Percentiles rank a stretch among this genome's conserved stretches.
These are phyloP conservation scores for Corynespora cassiicola DNA, from an alignment of 2,329 filamentous ascomycete species.

Conservation along the genomic window DNA sequence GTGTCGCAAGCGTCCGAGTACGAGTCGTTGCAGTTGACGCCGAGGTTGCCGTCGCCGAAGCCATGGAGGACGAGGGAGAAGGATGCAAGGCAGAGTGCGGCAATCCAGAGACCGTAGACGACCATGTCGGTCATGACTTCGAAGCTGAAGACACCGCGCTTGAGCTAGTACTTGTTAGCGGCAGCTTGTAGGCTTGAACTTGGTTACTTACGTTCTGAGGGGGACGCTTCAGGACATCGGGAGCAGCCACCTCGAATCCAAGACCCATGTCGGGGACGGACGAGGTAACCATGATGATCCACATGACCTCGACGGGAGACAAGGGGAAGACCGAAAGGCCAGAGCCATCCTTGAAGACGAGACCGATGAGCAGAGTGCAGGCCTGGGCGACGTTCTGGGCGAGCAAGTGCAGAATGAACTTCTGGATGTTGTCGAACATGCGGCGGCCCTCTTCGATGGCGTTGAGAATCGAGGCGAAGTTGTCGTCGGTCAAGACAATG, in stretches of 20 bases:
- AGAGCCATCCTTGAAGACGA: conserved; percentile 76
- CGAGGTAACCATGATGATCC: conserved; percentile 94
- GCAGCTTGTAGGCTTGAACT: no score
- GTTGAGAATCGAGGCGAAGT: conserved; percentile 85
- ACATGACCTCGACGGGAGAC: conserved; percentile 84
- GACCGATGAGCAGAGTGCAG: conserved; percentile 78
- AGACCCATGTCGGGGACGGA: conserved; percentile 88
- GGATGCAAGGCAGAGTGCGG: conserved; percentile 39
- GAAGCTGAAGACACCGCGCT: conserved; percentile 46
- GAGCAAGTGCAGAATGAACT: conserved; percentile 79
- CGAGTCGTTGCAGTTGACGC: conserved; percentile 41
- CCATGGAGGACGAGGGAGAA: conserved; percentile 45
- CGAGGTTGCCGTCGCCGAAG: conserved; percentile 41
- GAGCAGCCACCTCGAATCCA: conserved; percentile 76
- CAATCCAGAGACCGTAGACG: conserved; percentile 47
- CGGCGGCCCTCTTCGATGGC: conserved; percentile 83
- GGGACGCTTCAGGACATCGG: conserved; percentile 80
- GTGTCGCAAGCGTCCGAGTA: conserved; percentile 40
- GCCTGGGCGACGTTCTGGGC: conserved; percentile 86
- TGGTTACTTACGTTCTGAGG: no score
- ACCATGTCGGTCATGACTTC: conserved; percentile 47
- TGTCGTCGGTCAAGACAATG: conserved; percentile 87
- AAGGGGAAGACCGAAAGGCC: conserved; percentile 84
- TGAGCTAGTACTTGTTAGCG: conserved; percentile 29
- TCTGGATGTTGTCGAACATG: conserved; percentile 90